These are phyloP conservation scores for Hibiscus tridactylites DNA, from an alignment of 345 rosid species.

Conservation along the genomic window DNA sequence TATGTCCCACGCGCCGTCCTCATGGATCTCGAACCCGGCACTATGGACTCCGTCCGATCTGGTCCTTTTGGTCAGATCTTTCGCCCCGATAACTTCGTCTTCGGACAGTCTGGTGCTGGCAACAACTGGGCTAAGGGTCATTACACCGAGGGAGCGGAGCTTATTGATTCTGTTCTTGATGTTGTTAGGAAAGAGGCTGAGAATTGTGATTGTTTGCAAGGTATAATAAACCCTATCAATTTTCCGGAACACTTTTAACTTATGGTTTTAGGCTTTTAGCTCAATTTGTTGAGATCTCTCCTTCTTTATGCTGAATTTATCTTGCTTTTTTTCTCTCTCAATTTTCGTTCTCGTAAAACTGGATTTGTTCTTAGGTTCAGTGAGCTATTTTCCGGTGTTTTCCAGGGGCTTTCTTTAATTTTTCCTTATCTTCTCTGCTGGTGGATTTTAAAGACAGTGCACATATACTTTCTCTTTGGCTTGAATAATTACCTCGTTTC, in stretches of 20 bases:
- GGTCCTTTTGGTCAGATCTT: constrained; percentile 12
- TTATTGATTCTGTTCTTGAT: constrained; percentile 12
- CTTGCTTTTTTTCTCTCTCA: background rate
- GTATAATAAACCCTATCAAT: background rate
- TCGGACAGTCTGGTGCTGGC: constrained; percentile 11
- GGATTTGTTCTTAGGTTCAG: background rate
- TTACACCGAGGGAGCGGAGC: constrained; percentile 13
- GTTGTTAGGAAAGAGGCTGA: constrained; percentile 14
- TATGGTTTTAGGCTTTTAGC: background rate
- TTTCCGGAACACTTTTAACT: background rate
- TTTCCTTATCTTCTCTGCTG: background rate
- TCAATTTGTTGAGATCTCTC: background rate
- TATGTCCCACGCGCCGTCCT: constrained; percentile 12
- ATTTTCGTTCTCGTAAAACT: background rate
- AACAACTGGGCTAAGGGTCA: constrained; percentile 15
- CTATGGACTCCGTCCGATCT: constrained; percentile 13
- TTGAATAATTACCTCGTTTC: background rate
- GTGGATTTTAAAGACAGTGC: background rate
- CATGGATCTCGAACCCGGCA: constrained; percentile 11
- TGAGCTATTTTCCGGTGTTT: background rate
- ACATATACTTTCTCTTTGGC: background rate
- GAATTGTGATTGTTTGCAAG: constrained; percentile 15
- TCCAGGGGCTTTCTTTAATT: background rate
- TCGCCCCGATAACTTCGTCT: constrained; percentile 11
- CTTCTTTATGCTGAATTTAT: background rate